These are phyloP conservation scores for Diaporthe sp. DNA, from an alignment of 2,329 filamentous ascomycete genomes.

Conservation along the genomic window DNA sequence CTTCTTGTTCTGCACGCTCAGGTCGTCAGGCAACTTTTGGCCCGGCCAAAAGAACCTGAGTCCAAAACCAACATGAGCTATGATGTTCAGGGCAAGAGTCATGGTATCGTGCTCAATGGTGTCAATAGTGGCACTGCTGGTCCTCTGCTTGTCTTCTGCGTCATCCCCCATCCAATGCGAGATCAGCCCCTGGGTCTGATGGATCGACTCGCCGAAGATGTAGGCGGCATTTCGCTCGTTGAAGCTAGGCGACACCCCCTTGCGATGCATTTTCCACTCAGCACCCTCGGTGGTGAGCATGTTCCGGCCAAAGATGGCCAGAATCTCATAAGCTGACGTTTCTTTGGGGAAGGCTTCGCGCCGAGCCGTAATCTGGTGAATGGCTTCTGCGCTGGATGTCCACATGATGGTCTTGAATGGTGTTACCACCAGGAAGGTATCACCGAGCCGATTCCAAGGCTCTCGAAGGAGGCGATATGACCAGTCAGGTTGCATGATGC, in stretches of 20 bases:
- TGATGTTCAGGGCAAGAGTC: slow-evolving; percentile 69
- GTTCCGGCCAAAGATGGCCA: slow-evolving; percentile 79
- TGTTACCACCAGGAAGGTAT: slow-evolving; percentile 75
- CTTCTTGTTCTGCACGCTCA: slow-evolving; percentile 62
- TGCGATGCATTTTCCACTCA: slow-evolving; percentile 80
- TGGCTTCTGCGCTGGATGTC: slow-evolving; percentile 74
- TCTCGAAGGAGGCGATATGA: slow-evolving; percentile 68
- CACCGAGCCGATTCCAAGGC: slow-evolving; percentile 71
- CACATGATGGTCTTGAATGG: slow-evolving; percentile 67
- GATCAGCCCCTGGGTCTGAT: slow-evolving; percentile 75
- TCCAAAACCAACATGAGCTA: slow-evolving; percentile 80
- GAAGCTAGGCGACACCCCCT: slow-evolving; percentile 79
- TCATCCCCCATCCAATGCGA: slow-evolving; percentile 63
- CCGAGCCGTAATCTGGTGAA: slow-evolving; percentile 75
- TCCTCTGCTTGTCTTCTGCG: slow-evolving; percentile 45
- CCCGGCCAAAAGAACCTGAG: slow-evolving; percentile 73
- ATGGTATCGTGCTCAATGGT: slow-evolving; percentile 76
- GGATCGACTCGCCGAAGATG: slow-evolving; percentile 73
- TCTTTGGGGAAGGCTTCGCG: slow-evolving; percentile 82
- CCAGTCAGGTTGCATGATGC: slow-evolving; percentile 72
- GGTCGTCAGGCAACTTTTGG: slow-evolving; percentile 62
- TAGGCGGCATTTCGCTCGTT: slow-evolving; percentile 81
- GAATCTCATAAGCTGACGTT: slow-evolving; percentile 68
- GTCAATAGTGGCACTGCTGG: slow-evolving; percentile 62
- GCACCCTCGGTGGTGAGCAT: slow-evolving; percentile 78